A percentile compares a stretch with the other conserved stretches of the same genome.
Conservation (phyloP, 1,284 basidiomycete species). For the Cutaneotrichosporon spelunceum region DNA sequence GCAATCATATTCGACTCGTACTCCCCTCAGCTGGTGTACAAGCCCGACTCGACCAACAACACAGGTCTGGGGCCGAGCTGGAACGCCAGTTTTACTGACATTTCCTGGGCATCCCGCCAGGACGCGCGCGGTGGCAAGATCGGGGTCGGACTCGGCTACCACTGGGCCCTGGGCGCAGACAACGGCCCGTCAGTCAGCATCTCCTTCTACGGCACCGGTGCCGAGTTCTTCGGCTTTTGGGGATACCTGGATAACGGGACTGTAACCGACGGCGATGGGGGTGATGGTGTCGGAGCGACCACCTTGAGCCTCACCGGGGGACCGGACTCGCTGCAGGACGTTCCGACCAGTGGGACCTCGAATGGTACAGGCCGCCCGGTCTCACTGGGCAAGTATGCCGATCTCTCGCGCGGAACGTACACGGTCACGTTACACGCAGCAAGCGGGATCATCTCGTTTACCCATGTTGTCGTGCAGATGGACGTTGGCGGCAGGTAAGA, state of each 20-base stretch:
- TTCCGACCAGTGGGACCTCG: neutral
- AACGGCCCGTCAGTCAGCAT: neutral
- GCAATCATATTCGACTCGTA: neutral
- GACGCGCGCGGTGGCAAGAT: neutral
- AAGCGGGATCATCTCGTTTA: neutral
- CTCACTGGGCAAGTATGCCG: neutral
- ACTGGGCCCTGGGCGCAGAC: neutral
- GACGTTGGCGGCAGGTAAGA: slow-evolving; percentile 1
- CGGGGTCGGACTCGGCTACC: neutral
- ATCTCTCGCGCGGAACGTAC: neutral
- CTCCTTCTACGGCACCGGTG: neutral
- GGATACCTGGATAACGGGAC: neutral
- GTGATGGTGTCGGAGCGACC: neutral
- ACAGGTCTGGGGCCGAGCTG: neutral
- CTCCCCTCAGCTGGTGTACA: neutral
- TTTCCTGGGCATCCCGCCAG: neutral
- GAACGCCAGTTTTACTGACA: neutral
- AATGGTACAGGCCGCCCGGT: neutral
- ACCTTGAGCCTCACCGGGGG: neutral
- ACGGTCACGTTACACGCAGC: neutral
- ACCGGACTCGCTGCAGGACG: neutral
- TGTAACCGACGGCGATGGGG: neutral
- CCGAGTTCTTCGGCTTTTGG: slow-evolving; percentile 2
- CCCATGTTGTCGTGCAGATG: slow-evolving; percentile 1
- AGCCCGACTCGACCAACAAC: neutral